Conservation (phyloP, 352 stramenopile genomes). For the Discostella stelligera region DNA sequence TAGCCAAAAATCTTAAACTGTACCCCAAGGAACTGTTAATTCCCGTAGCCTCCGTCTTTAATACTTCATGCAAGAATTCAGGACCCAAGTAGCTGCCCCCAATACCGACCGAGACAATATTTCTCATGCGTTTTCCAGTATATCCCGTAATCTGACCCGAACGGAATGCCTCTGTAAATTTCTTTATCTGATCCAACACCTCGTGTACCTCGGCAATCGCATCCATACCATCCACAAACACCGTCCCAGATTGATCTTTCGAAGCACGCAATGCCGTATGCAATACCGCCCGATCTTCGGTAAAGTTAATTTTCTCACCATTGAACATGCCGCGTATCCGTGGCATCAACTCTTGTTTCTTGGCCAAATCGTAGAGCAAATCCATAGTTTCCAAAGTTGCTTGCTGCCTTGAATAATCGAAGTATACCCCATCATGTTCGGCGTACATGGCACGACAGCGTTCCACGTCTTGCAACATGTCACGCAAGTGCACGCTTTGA, state of each 20-base stretch:
- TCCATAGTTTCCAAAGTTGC: conserved; percentile 86
- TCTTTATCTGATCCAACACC: conserved; percentile 92
- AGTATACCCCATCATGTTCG: conserved; percentile 89
- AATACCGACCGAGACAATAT: conserved; percentile 98
- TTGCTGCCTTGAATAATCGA: conserved; percentile 94
- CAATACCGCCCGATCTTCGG: conserved; percentile 94
- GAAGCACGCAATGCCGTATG: conserved; percentile 92
- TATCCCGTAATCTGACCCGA: conserved; percentile 85
- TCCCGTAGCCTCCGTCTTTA: conserved; percentile 88
- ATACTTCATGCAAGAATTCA: conserved; percentile 84
- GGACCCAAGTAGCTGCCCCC: conserved; percentile 96
- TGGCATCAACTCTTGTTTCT: conserved; percentile 87
- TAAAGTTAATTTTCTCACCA: conserved; percentile 96
- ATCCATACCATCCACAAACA: conserved; percentile 91
- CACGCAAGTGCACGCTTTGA: conserved; percentile 87
- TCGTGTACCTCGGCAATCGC: conserved; percentile 93
- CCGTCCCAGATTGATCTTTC: conserved; percentile 43
- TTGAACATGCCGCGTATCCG: conserved; percentile 89
- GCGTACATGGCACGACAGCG: conserved; percentile 89
- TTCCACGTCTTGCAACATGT: conserved; percentile 87
- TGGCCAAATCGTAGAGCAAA: conserved; percentile 90
- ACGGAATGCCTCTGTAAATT: conserved; percentile 90
- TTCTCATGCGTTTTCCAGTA: conserved; percentile 93
- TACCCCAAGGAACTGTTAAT: conserved; percentile 89
- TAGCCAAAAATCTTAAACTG: conserved; percentile 93